These are phyloP conservation scores for Filosporella fistucella DNA, from an alignment of 495 filamentous ascomycete genomes.

Conservation along the genomic window DNA sequence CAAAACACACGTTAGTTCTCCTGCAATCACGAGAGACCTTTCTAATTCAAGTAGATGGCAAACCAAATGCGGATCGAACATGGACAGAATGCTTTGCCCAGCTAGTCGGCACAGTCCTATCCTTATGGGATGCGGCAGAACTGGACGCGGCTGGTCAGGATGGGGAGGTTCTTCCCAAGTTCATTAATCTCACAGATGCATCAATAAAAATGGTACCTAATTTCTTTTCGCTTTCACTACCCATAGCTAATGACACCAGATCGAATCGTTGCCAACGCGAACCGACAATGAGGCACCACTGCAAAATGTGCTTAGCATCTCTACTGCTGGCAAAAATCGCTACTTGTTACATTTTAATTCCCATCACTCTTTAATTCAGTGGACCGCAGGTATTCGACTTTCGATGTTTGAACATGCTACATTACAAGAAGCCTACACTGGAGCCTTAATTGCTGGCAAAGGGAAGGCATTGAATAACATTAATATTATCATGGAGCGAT, in stretches of 20 bases:
- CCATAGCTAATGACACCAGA: conserved; percentile 45
- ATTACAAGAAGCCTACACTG: conserved; percentile 94
- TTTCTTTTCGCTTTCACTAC: neutral
- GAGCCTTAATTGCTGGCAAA: conserved; percentile 91
- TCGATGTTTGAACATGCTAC: conserved; percentile 93
- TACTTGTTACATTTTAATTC: conserved; percentile 96
- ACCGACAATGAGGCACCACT: conserved; percentile 69
- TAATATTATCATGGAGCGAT: conserved; percentile 74
- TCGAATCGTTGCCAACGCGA: conserved; percentile 83
- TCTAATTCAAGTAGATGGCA: conserved; percentile 62
- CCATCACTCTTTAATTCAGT: conserved; percentile 86
- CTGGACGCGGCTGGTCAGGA: conserved; percentile 82
- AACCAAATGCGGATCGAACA: conserved; percentile 75
- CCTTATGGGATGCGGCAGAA: conserved; percentile 92
- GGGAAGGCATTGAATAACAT: conserved; percentile 86
- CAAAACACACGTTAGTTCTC: conserved; percentile 70
- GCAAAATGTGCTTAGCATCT: conserved; percentile 92
- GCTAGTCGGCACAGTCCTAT: conserved; percentile 89
- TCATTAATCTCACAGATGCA: conserved; percentile 95
- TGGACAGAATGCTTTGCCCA: conserved; percentile 99
- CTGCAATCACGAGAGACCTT: neutral
- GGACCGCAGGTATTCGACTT: conserved; percentile 92
- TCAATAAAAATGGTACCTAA: conserved; percentile 86
- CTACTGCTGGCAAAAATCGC: conserved; percentile 90
- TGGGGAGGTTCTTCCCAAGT: conserved; percentile 85